Percentiles rank a stretch among this genome's conserved stretches.
phyloP scores from a whole-genome alignment of 208 protist species.

The Leptomonas seymouri region DNA sequence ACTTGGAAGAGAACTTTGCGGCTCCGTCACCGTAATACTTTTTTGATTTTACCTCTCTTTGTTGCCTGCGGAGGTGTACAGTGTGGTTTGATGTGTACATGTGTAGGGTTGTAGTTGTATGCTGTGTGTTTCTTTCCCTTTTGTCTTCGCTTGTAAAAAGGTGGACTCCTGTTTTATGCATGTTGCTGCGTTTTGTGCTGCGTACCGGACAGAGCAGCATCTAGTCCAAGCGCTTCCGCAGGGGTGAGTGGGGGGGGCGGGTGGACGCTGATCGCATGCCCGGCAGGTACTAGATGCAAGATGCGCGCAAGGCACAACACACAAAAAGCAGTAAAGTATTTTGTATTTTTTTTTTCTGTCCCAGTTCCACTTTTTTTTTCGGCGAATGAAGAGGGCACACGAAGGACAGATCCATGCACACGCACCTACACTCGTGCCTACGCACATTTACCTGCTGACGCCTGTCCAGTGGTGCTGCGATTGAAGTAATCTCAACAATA shows the following conservation, averaged over 20 bases:
- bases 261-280: neutral
- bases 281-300: neutral
- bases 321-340: neutral
- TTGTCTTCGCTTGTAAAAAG: neutral
- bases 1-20: neutral
- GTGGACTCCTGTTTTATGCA: no score
- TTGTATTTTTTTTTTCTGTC: neutral
- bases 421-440: conserved; percentile 5
- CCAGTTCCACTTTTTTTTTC: no score
- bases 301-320: neutral
- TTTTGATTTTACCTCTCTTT: conserved; percentile 5
- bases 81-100: neutral
- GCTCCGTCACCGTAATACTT: conserved; percentile 26
- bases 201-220: neutral
- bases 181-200: no score
- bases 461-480: no score
- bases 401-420: neutral
- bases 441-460: neutral
- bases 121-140: neutral
- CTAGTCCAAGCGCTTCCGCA: neutral
- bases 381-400: no score
- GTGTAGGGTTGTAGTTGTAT: neutral
- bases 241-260: no score
- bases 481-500: conserved; percentile 8
- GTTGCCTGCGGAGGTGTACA: neutral